Conservation (phyloP, 176 grass and related monocot genomes). For the Pontederia paniculata region DNA sequence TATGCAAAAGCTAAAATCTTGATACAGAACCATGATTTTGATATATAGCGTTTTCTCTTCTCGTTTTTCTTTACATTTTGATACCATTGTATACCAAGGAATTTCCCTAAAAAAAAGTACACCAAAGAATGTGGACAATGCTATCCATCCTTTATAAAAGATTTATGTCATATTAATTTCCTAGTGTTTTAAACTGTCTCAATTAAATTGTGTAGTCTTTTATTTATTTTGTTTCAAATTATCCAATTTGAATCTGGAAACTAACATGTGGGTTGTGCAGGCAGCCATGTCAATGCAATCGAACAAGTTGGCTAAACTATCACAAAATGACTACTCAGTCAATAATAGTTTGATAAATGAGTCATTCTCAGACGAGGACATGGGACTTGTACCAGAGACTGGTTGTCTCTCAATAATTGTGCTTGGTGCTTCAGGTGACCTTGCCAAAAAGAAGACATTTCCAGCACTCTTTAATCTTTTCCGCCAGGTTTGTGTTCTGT, state of each 20-base stretch:
- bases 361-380: conserved; percentile 42
- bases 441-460: conserved; percentile 99
- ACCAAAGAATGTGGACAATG: too few relatives aligned
- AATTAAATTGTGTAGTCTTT: too few relatives aligned
- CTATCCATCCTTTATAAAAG: too few relatives aligned
- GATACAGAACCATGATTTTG: too few relatives aligned
- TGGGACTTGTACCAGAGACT: conserved; percentile 36
- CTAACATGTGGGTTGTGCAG: not conserved
- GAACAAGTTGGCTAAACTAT: not conserved
- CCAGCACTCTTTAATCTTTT: conserved; percentile 95
- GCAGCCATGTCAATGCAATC: conserved; percentile 5
- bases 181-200: too few relatives aligned
- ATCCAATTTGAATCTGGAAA: not conserved
- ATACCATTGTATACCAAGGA: too few relatives aligned
- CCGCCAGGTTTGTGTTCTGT: conserved; percentile 42
- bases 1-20: too few relatives aligned
- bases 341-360: conserved; percentile 42
- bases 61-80: too few relatives aligned
- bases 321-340: not conserved
- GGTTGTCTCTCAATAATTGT: conserved; percentile 82
- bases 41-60: too few relatives aligned
- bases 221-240: not conserved
- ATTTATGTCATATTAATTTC: too few relatives aligned
- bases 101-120: too few relatives aligned
- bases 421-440: conserved; percentile 94